Evolutionary conservation across 257 asterid species (phyloP), one percentile per base, ranked within the genome.

Genomic region (Forsythia suspensa): DNA sequence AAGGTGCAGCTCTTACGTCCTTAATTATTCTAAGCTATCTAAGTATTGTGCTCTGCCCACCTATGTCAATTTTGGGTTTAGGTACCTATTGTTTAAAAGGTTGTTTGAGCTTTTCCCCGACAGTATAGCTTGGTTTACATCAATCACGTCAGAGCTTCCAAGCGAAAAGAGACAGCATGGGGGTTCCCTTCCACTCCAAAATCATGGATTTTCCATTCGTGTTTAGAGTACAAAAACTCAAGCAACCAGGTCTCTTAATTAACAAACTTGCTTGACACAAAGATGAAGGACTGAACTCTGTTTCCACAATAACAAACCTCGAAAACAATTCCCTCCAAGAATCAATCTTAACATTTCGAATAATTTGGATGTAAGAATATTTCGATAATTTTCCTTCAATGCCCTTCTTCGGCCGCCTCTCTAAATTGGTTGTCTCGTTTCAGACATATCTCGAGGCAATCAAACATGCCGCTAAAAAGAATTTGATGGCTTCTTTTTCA

Each of bases 131-230:
- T 43, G 48, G 48, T 43, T 9, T 43, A 12, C 3, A 2, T 43
- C 48, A 43, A 9, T 43, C 48, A 43, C 18, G 6, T 66, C 18
- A 37, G 52, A 81, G 83, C 63, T 80, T 86, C 85, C 85, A 79
- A 11, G 65, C 84, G 29, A 83, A 85, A 66, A 87, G 72, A 63
- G 83, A 79, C 78, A 51, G 57, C 18, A 87, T 63, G 1, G 90
- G 84, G 20, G 79, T 77, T 68, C 83, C 89, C 67, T 81, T 83
- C 89, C 87, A 83, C 10, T 78, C 73, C 38, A 84, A 2, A 6
- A 80, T 46, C 38, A 82, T 34, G 44, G 79, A 80, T 74, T 82
- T 84, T 11, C 83, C 88, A 59, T 81, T 51, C 75, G 48, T 68
- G 8, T 80, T 76, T 24, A 82, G 39, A 42, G 78, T 84, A 77